A percentile compares a stretch with the other conserved stretches of the same genome.
Evolutionary conservation across 306 rosid genomes (phyloP).

Genomic region (Luffa aegyptiaca): DNA sequence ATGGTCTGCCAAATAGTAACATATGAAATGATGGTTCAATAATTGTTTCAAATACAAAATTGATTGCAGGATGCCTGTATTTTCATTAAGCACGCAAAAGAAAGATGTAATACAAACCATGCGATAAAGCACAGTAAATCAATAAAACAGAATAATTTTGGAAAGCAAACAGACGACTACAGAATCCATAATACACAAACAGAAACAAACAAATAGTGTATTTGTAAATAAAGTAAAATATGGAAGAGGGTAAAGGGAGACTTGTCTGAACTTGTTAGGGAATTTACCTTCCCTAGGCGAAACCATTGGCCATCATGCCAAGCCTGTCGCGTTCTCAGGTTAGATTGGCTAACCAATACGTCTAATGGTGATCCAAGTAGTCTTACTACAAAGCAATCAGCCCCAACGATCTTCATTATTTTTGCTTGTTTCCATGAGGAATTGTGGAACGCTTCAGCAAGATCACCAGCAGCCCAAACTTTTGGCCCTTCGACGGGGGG

Average conservation of each 20-base stretch:
- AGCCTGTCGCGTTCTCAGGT: constrained; percentile 47
- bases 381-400: constrained; percentile 39
- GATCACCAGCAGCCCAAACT: constrained; percentile 44
- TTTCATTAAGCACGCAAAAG: not conserved
- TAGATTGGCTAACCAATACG: constrained; percentile 27
- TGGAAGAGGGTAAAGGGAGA: not conserved
- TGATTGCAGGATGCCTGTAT: not conserved
- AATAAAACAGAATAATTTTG: not conserved
- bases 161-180: not conserved
- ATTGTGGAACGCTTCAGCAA: constrained; percentile 48
- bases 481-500: constrained; percentile 23
- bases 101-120: not conserved
- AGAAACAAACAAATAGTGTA: not conserved
- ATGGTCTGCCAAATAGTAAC: not conserved
- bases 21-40: not conserved
- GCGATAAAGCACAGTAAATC: not conserved
- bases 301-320: constrained; percentile 61
- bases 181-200: not conserved
- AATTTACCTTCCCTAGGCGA: constrained; percentile 38
- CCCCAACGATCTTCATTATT: constrained; percentile 26
- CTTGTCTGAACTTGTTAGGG: not conserved
- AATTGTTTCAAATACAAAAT: not conserved
- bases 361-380: constrained; percentile 41
- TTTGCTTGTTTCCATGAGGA: constrained; percentile 62
- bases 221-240: not conserved